Conservation (phyloP, 768 basidiomycete genomes). For the Lactarius tabidus region DNA sequence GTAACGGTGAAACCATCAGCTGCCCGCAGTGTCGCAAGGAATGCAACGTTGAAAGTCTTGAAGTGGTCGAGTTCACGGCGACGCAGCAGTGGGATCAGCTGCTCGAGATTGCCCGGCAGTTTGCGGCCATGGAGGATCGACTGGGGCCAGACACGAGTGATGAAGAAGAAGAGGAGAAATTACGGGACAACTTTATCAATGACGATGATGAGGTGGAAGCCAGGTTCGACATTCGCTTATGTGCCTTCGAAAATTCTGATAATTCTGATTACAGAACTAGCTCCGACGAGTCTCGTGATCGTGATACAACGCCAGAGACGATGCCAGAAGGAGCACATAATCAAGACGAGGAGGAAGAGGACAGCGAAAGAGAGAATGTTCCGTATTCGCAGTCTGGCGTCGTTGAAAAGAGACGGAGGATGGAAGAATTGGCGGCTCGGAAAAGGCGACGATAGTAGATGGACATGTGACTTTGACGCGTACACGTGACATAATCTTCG, state of each 20-base stretch:
- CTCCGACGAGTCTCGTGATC: neutral
- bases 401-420: conserved; percentile 15
- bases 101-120: conserved; percentile 38
- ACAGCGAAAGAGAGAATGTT: neutral
- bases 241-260: neutral
- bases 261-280: neutral
- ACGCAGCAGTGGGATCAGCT: conserved; percentile 43
- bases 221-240: conserved; percentile 7
- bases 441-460: conserved; percentile 1
- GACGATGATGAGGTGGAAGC: conserved; percentile 23
- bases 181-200: conserved; percentile 32
- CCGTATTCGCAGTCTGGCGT: conserved; percentile 8
- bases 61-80: conserved; percentile 38
- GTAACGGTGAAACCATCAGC: conserved; percentile 30
- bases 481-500: conserved; percentile 14
- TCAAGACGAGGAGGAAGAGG: neutral
- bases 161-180: conserved; percentile 40
- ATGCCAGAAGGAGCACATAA: neutral
- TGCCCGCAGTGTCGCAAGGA: conserved; percentile 39
- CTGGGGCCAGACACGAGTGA: conserved; percentile 40
- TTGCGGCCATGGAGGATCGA: conserved; percentile 37
- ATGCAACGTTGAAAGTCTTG: conserved; percentile 34
- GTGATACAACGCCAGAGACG: neutral
- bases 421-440: conserved; percentile 7
- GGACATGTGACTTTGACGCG: conserved; percentile 23